A percentile compares a stretch with the other conserved stretches of the same genome.
phyloP scores from a whole-genome alignment of 352 stramenopile species.

The Thraustochytrium striatum region DNA sequence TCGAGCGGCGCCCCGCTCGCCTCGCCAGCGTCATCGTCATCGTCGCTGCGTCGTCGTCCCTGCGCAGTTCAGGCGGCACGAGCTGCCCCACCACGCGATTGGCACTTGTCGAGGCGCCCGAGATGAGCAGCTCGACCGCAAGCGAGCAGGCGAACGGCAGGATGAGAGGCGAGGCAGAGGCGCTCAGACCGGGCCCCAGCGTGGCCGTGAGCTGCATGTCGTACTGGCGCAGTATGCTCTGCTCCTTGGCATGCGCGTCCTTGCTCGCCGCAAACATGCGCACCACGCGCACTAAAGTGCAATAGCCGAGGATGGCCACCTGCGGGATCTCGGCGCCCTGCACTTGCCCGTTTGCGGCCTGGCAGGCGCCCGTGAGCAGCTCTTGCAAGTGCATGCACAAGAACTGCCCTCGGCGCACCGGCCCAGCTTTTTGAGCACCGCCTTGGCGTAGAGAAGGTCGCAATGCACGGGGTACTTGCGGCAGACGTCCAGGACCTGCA shows the following conservation, averaged over 20 bases:
- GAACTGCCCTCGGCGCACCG: constrained; percentile 1
- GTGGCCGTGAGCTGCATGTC: constrained; percentile 42
- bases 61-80: background rate
- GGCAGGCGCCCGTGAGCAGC: constrained; percentile 17
- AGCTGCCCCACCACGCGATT: constrained; percentile 11
- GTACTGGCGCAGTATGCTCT: constrained; percentile 13
- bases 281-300: constrained; percentile 17
- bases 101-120: constrained; percentile 15
- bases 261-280: constrained; percentile 24
- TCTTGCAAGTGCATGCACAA: constrained; percentile 40
- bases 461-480: constrained; percentile 3
- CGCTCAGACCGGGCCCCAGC: constrained; percentile 8
- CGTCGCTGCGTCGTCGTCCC: background rate
- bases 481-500: constrained; percentile 8
- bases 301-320: constrained; percentile 38
- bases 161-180: constrained; percentile 16
- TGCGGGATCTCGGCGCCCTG: constrained; percentile 37
- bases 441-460: background rate
- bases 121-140: constrained; percentile 32
- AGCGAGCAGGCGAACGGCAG: constrained; percentile 9
- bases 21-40: background rate
- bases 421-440: background rate
- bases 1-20: background rate
- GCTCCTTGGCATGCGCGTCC: background rate
- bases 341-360: constrained; percentile 16